Evolutionary conservation across 202 grass and related monocot genomes (phyloP).

Genomic region (Digitaria exilis): DNA sequence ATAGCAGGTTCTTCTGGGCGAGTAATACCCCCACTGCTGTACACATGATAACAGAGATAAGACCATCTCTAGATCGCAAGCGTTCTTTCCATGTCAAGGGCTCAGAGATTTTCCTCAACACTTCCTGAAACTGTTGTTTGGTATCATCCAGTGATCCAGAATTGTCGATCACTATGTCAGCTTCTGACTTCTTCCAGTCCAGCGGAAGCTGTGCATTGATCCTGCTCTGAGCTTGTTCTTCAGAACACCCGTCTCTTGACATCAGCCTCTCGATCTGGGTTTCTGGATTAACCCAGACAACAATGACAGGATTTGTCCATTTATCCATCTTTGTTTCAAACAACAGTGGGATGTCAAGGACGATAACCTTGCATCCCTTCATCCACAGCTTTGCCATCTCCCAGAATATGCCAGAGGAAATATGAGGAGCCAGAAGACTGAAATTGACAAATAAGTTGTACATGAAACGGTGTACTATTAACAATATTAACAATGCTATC

Average conservation of each 20-base stretch:
- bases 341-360: conserved; percentile 79
- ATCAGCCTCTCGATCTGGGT: conserved; percentile 72
- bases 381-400: conserved; percentile 80
- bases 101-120: conserved; percentile 47
- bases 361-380: conserved; percentile 66
- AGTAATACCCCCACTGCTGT: conserved; percentile 50
- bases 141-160: conserved; percentile 64
- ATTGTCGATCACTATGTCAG: conserved; percentile 77
- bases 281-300: conserved; percentile 76
- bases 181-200: conserved; percentile 72
- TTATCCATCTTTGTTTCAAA: conserved; percentile 86
- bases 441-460: conserved; percentile 2
- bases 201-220: conserved; percentile 68
- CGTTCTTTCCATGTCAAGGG: conserved; percentile 76
- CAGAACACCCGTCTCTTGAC: conserved; percentile 66
- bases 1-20: conserved; percentile 63
- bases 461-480: background rate
- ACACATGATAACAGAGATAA: conserved; percentile 60
- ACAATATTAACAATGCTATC: background rate
- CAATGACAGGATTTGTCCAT: conserved; percentile 67
- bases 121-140: conserved; percentile 56
- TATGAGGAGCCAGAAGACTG: conserved; percentile 80
- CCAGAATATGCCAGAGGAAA: conserved; percentile 75
- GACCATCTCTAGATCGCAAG: conserved; percentile 58
- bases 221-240: conserved; percentile 70